These are phyloP conservation scores for Gynostemma pentaphyllum DNA, from an alignment of 306 rosid genomes.

Conservation along the genomic window DNA sequence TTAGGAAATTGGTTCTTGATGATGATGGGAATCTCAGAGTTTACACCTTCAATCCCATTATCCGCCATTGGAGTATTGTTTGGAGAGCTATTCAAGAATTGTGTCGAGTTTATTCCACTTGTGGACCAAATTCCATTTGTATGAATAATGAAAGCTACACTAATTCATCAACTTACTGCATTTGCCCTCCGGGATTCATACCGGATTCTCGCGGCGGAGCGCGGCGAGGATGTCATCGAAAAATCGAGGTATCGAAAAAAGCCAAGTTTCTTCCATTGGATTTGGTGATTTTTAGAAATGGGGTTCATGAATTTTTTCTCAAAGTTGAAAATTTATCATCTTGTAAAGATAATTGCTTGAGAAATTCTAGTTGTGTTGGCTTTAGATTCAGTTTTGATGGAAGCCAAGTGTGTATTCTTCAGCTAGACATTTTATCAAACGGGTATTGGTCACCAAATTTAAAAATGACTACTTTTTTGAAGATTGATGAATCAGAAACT, in stretches of 20 bases:
- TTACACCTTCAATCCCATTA: conserved; percentile 34
- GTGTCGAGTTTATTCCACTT: conserved; percentile 39
- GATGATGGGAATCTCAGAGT: conserved; percentile 62
- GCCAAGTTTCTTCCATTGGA: conserved; percentile 44
- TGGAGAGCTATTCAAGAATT: conserved; percentile 45
- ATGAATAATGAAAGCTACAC: conserved; percentile 19
- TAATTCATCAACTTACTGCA: conserved; percentile 24
- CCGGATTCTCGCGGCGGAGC: conserved; percentile 3
- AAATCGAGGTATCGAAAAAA: conserved; percentile 9
- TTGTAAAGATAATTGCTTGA: conserved; percentile 37
- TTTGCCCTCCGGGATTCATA: conserved; percentile 58
- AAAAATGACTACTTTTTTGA: conserved; percentile 40
- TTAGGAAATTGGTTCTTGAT: conserved; percentile 40
- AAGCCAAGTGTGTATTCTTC: conserved; percentile 25
- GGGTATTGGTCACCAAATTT: conserved; percentile 82
- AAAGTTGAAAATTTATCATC: conserved; percentile 20
- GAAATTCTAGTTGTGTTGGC: conserved; percentile 27
- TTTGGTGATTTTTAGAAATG: conserved; percentile 49
- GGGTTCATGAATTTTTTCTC: not conserved
- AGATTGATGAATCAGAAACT: conserved; percentile 34
- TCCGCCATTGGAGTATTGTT: conserved; percentile 31
- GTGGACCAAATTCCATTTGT: conserved; percentile 55
- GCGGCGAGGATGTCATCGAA: conserved; percentile 36
- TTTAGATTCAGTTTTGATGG: conserved; percentile 60
- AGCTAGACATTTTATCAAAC: conserved; percentile 19